Base-by-base conservation (phyloP, 2,329 filamentous ascomycete species). In the Bretziella fagacearum region DNA sequence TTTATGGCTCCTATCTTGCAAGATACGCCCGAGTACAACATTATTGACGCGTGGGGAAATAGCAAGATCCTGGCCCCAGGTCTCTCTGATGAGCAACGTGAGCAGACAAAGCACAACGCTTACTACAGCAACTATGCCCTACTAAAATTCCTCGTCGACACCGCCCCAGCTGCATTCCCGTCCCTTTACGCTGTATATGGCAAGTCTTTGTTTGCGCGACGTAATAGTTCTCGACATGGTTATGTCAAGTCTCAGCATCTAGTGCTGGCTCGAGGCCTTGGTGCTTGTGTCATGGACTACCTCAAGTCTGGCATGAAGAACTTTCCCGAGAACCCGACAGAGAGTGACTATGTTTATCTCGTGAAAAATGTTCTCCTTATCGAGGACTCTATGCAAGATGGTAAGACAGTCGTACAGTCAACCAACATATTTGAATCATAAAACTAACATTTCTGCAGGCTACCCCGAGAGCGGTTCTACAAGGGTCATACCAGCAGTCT, bases 181-280 rank as follows among this genome's bases (percentile, higher is more conserved):
- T 79, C 82, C 0, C 82, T 96, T 54, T 81, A 94, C 58, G 84
- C 93, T 56, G 80, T 78, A 1, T 66, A 96, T 36, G 89, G 89
- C 10, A 91, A 85, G 60, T 75, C 81, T 13, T 66, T 96, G 18
- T 69, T 93, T 3, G 76, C 77, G 36, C 81, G 84, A 50, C 77
- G 86, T 43, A 77, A 61, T 41, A 7, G 17, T 6, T 44, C 49
- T 30, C 70, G 75, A 23, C 86, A 95, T 55, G 56, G 65, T 2
- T 79, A 68, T 53, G 56, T 67, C 47, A 62, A 73, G 52, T 63
- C 66, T 46, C 66, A 70, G 48, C 74, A 80, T 51, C 55, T 73
- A 29, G 64, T 66, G 46, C 64, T 80, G 42, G 71, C 74, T 18
- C 69, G 73, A 52, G 77, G 83, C 20, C 68, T 96, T 53, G 83